A percentile compares a stretch with the other conserved stretches of the same genome.
Conservation (phyloP, 352 stramenopile genomes). For the Salisapilia sapeloensis region DNA sequence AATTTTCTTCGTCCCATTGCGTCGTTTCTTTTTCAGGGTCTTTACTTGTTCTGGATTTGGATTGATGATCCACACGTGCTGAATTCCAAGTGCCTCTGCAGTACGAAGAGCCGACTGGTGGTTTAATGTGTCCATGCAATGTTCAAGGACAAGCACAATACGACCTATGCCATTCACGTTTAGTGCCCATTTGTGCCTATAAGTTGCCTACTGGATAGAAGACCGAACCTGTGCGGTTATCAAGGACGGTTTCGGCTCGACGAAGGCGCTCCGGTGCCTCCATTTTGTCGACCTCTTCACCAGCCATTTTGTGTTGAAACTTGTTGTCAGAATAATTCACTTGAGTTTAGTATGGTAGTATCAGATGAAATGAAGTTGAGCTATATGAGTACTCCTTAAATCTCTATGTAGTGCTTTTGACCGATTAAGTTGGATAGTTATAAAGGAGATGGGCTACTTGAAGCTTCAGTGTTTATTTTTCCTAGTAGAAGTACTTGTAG, state of each 20-base stretch:
- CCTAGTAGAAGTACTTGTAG: no score
- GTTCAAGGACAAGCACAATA: constrained; percentile 61
- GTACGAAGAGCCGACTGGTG: constrained; percentile 85
- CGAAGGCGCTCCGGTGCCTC: constrained; percentile 37
- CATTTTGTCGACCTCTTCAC: no score
- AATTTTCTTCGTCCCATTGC: constrained; percentile 37
- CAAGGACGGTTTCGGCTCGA: constrained; percentile 50
- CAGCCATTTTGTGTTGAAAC: no score
- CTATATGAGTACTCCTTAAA: no score
- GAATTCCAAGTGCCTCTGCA: constrained; percentile 85
- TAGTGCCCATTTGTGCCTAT: not conserved
- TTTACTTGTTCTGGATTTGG: constrained; percentile 48
- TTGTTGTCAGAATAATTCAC: no score
- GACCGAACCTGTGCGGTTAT: constrained; percentile 21
- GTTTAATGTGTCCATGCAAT: constrained; percentile 72
- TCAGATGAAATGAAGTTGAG: no score
- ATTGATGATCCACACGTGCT: constrained; percentile 80
- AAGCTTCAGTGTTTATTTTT: no score
- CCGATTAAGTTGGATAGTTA: no score
- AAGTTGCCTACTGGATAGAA: not conserved
- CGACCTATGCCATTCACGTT: constrained; percentile 8
- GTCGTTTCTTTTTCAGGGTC: constrained; percentile 29
- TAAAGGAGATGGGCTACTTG: no score
- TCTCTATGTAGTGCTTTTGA: no score
- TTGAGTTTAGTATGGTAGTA: no score